phyloP scores from a whole-genome alignment of 768 basidiomycete genomes.

The Tulasnella sp. region DNA sequence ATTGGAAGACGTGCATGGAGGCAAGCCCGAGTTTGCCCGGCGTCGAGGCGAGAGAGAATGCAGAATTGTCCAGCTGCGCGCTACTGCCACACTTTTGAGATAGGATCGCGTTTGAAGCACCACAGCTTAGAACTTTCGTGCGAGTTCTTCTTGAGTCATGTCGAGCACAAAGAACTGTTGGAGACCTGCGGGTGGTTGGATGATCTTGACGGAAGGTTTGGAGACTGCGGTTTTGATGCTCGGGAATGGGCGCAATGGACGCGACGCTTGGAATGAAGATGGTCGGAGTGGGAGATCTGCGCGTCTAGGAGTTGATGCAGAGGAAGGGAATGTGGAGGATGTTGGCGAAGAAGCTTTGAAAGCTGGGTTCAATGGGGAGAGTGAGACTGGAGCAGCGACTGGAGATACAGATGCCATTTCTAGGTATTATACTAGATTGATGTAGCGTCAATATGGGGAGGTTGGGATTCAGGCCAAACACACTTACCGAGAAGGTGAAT shows the following conservation, averaged over 20 bases:
- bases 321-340: constrained; percentile 28
- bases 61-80: no score
- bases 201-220: constrained; percentile 41
- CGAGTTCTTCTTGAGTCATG: constrained; percentile 69
- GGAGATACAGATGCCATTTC: no score
- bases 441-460: no score
- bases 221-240: constrained; percentile 36
- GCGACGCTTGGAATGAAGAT: constrained; percentile 53
- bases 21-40: no score
- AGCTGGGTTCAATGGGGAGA: constrained; percentile 17
- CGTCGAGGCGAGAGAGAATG: no score
- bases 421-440: no score
- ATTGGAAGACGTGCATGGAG: no score
- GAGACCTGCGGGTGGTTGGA: constrained; percentile 57
- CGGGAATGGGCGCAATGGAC: constrained; percentile 66
- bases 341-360: constrained; percentile 40
- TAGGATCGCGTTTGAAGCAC: no score
- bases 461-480: no score
- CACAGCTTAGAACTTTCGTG: neutral
- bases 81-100: no score
- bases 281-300: constrained; percentile 20
- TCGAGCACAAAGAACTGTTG: constrained; percentile 55
- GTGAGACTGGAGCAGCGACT: no score
- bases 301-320: constrained; percentile 26
- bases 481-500: no score